A percentile compares a stretch with the other conserved stretches of the same genome.
Conservation (phyloP, 441 rosid genomes). For the Gossypium davidsonii region DNA sequence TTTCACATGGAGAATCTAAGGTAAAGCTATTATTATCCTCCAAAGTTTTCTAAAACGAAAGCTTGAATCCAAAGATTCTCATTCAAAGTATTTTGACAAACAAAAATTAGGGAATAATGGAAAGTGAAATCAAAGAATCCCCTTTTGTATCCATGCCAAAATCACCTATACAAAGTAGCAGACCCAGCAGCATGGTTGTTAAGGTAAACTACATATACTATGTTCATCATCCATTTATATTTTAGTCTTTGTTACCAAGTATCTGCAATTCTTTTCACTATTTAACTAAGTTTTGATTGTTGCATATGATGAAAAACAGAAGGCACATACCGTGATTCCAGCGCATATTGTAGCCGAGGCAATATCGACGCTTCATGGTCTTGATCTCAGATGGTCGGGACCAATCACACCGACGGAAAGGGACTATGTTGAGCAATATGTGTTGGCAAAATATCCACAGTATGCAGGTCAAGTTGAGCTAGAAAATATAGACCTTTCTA, state of each 20-base stretch:
- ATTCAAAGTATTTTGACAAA: not conserved
- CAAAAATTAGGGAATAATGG: slow-evolving; percentile 30
- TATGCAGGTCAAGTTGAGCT: slow-evolving; percentile 56
- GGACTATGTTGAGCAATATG: slow-evolving; percentile 67
- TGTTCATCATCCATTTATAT: not conserved
- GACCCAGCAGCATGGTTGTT: slow-evolving; percentile 61
- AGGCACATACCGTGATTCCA: slow-evolving; percentile 51
- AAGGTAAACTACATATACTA: slow-evolving; percentile 33
- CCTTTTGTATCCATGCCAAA: slow-evolving; percentile 39
- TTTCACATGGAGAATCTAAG: slow-evolving; percentile 29
- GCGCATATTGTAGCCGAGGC: slow-evolving; percentile 73
- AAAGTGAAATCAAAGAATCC: slow-evolving; percentile 33
- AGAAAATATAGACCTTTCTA: slow-evolving; percentile 51
- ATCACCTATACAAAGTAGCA: slow-evolving; percentile 34
- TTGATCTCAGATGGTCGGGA: slow-evolving; percentile 78
- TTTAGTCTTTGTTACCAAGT: not conserved
- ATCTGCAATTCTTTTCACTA: not conserved
- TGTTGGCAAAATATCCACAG: slow-evolving; percentile 70
- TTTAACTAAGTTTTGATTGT: not conserved
- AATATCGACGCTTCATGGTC: slow-evolving; percentile 61
- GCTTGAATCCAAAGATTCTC: not conserved
- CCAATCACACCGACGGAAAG: slow-evolving; percentile 68
- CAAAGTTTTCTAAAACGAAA: not conserved
- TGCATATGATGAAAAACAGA: slow-evolving; percentile 29
- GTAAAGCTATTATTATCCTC: slow-evolving; percentile 8